Percentiles rank a stretch among this genome's conserved stretches.
These are phyloP conservation scores for Raffaelea deltoideospora DNA, from an alignment of 2,329 filamentous ascomycete genomes.

Conservation along the genomic window DNA sequence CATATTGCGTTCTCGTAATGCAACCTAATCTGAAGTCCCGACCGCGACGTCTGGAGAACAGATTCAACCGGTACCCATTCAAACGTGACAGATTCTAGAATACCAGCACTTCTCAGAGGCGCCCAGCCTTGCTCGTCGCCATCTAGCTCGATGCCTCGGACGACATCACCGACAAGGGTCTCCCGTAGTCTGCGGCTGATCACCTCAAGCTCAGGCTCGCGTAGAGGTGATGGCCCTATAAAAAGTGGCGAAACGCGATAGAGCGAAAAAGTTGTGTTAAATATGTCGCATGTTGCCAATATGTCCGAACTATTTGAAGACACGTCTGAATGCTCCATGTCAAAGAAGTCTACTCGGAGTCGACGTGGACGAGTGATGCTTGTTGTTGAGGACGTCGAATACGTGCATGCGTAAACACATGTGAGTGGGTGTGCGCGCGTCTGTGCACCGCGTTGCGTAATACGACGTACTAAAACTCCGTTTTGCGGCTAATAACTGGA, in stretches of 20 bases:
- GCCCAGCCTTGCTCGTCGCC: constrained; percentile 18
- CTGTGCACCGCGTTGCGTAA: too few relatives aligned
- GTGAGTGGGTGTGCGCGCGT: too few relatives aligned
- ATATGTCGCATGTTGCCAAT: constrained; percentile 22
- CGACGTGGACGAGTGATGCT: too few relatives aligned
- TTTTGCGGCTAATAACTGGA: too few relatives aligned
- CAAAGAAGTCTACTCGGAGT: too few relatives aligned
- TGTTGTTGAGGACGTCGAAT: too few relatives aligned
- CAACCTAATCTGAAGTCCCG: constrained; percentile 29
- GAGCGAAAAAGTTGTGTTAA: constrained; percentile 43
- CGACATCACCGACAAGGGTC: constrained; percentile 39
- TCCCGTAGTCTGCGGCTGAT: constrained; percentile 37
- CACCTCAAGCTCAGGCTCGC: constrained; percentile 20
- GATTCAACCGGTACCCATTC: constrained; percentile 25
- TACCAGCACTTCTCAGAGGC: constrained; percentile 23
- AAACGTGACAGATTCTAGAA: constrained; percentile 31
- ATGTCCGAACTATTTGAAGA: too few relatives aligned
- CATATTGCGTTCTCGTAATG: constrained; percentile 38
- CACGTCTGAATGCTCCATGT: too few relatives aligned
- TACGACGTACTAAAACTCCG: too few relatives aligned
- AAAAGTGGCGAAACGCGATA: constrained; percentile 40
- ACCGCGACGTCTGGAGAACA: constrained; percentile 10
- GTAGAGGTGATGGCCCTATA: constrained; percentile 25
- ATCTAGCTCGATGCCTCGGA: constrained; percentile 39
- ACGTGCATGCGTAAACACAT: too few relatives aligned